Conservation (phyloP, 139 green algal genomes). For the Tetratostichococcus sp. region DNA sequence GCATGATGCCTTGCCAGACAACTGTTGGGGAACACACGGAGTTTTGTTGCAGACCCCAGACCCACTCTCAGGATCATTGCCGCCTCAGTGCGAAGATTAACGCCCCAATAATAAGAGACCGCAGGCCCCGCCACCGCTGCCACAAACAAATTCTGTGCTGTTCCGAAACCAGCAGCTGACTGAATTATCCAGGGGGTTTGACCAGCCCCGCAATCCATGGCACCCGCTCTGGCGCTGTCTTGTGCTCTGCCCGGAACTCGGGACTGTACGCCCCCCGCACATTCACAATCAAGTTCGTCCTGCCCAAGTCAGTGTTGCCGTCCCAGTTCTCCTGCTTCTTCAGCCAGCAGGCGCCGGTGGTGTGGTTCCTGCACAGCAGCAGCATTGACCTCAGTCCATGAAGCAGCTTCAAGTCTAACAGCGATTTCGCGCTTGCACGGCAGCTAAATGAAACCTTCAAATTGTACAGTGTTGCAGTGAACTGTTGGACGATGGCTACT, state of each 20-base stretch:
- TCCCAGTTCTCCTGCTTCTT: constrained; percentile 43
- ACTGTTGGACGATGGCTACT: too few species aligned
- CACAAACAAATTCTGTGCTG: too few species aligned
- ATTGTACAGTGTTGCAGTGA: too few species aligned
- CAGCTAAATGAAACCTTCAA: background rate
- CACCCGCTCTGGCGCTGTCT: constrained; percentile 4
- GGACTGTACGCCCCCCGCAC: background rate
- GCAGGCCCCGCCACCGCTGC: too few species aligned
- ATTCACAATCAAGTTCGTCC: constrained; percentile 30
- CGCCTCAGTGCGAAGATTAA: too few species aligned
- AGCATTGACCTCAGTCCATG: constrained; percentile 23
- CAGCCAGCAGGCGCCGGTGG: constrained; percentile 41
- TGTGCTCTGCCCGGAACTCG: constrained; percentile 16
- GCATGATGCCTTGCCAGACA: too few species aligned
- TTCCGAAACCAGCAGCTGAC: too few species aligned
- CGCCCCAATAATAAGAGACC: too few species aligned
- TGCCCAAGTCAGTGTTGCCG: constrained; percentile 21
- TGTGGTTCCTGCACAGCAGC: constrained; percentile 39
- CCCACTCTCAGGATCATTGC: too few species aligned
- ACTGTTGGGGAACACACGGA: too few species aligned
- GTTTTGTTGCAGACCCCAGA: too few species aligned
- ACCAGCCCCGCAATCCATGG: background rate
- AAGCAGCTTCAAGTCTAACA: background rate
- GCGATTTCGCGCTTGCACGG: too few species aligned
- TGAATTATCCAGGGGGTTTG: background rate